Conservation (phyloP, 257 asterid genomes). For the Fraxinus anomala region DNA sequence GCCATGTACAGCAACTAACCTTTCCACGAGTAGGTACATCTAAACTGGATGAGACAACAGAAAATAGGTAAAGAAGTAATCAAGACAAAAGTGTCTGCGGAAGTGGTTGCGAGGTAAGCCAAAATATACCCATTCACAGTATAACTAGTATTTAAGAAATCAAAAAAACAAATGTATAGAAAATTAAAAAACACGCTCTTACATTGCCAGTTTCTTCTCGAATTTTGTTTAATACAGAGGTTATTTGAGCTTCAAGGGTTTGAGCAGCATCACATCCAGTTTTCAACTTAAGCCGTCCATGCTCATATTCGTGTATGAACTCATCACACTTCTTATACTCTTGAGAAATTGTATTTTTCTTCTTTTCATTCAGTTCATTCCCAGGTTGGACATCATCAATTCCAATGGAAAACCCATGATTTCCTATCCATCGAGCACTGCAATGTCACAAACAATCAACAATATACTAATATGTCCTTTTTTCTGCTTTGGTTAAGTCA, state of each 20-base stretch:
- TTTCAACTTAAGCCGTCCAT: constrained; percentile 71
- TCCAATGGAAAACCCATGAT: constrained; percentile 98
- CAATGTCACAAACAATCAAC: constrained; percentile 30
- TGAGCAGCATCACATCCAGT: constrained; percentile 87
- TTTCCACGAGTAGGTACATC: neutral
- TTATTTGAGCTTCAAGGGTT: constrained; percentile 88
- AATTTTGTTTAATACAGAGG: constrained; percentile 63
- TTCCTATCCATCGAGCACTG: constrained; percentile 99
- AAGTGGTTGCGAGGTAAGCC: neutral
- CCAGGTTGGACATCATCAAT: constrained; percentile 93
- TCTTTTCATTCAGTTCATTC: constrained; percentile 52
- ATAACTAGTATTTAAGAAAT: neutral
- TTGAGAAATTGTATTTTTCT: constrained; percentile 50
- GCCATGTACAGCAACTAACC: neutral
- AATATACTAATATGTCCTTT: neutral
- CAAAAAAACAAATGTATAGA: neutral
- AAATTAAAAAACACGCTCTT: constrained; percentile 29
- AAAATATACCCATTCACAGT: neutral
- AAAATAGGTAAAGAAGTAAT: neutral
- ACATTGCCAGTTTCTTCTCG: constrained; percentile 76
- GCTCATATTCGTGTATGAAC: constrained; percentile 55
- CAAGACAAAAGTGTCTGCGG: neutral
- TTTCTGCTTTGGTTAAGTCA: neutral
- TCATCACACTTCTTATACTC: constrained; percentile 64
- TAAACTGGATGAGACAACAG: neutral